Conservation (phyloP, 129 eudicot species). For the Flaveria sonorensis region DNA sequence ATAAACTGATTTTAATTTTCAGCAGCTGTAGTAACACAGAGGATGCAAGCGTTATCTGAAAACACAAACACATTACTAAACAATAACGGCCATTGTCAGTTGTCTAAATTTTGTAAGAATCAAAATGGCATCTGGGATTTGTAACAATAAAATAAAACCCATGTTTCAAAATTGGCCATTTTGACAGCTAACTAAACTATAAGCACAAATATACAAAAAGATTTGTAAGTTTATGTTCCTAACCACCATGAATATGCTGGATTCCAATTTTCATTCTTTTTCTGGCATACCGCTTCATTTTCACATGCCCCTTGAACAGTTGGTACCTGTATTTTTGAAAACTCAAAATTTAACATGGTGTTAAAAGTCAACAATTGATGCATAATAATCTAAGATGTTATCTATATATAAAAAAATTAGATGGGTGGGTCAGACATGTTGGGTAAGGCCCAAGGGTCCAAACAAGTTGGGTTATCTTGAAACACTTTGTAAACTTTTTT, state of each 20-base stretch:
- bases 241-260: conserved; percentile 23
- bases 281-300: conserved; percentile 29
- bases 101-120: not conserved
- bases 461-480: not conserved
- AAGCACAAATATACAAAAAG: conserved; percentile 27
- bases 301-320: conserved; percentile 43
- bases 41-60: not conserved
- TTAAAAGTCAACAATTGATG: not conserved
- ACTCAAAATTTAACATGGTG: not conserved
- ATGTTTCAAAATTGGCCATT: conserved; percentile 24
- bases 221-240: conserved; percentile 13
- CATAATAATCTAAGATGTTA: not conserved
- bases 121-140: conserved; percentile 24
- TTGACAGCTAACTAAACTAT: conserved; percentile 22
- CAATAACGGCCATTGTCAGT: not conserved
- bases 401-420: not conserved
- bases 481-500: not conserved
- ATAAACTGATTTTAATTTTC: not conserved
- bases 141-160: conserved; percentile 11
- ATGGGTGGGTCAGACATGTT: not conserved
- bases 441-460: not conserved
- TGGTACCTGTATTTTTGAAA: conserved; percentile 42
- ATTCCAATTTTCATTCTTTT: conserved; percentile 30
- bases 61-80: not conserved
- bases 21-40: not conserved